A percentile compares a stretch with the other conserved stretches of the same genome.
Conservation (phyloP, 2,329 filamentous ascomycete genomes). For the Trichoderma guizhouense region DNA sequence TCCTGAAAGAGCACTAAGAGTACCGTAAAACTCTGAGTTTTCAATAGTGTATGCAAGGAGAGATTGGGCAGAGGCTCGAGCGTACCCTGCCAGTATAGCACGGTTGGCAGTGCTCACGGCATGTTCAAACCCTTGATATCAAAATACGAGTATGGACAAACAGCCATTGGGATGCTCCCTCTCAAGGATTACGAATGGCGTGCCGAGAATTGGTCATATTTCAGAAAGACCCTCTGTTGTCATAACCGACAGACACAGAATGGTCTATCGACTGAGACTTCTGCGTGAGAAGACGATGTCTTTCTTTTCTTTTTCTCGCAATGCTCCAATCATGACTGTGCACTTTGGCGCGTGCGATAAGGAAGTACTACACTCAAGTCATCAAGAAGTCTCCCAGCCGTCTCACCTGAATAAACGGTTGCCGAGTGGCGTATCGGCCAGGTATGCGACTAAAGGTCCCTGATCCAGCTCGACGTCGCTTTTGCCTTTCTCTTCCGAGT, state of each 20-base stretch:
- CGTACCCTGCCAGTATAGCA: background rate
- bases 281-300: background rate
- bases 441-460: background rate
- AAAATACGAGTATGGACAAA: background rate
- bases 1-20: background rate
- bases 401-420: background rate
- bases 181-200: background rate
- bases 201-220: background rate
- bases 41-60: slow-evolving; percentile 14
- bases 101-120: background rate
- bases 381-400: background rate
- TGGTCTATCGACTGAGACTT: background rate
- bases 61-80: background rate
- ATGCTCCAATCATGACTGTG: background rate
- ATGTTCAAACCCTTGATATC: background rate
- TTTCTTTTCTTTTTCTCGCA: background rate
- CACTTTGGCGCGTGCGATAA: background rate
- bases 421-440: background rate
- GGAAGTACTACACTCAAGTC: background rate
- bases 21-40: background rate
- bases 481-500: background rate
- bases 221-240: background rate
- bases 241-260: background rate
- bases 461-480: background rate
- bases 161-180: background rate